Evolutionary conservation across 2,329 filamentous ascomycete genomes (phyloP).

Genomic region (Botrytis hyacinthi): DNA sequence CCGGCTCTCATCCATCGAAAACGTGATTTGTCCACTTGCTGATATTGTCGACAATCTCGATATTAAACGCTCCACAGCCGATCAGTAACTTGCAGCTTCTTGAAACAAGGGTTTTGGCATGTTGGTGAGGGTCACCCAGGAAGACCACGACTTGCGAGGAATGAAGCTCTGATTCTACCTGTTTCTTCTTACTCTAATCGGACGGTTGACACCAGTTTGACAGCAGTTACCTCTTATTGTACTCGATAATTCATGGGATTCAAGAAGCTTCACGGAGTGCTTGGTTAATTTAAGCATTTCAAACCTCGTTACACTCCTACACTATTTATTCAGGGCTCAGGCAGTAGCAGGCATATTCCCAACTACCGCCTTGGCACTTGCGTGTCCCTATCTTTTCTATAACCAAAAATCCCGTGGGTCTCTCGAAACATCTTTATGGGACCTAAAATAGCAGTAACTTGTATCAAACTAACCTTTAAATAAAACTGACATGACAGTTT

Average conservation of each 20-base stretch:
- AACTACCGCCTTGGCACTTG: conserved; percentile 14
- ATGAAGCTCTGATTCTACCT: neutral
- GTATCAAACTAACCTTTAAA: neutral
- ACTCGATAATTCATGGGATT: neutral
- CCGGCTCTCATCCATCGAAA: neutral
- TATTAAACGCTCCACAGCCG: neutral
- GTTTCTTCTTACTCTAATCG: neutral
- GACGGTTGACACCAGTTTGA: too few species aligned
- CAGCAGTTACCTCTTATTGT: neutral
- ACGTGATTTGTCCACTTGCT: neutral
- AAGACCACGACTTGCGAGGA: neutral
- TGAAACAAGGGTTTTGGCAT: neutral
- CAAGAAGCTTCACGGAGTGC: neutral
- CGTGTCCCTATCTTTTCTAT: neutral
- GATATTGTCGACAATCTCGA: neutral
- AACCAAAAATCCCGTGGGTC: neutral
- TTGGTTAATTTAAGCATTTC: neutral
- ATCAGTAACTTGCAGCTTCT: neutral
- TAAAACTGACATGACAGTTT: neutral
- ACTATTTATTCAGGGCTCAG: neutral
- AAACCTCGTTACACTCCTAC: neutral
- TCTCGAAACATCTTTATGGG: neutral
- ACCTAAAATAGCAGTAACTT: neutral
- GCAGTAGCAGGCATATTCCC: neutral
- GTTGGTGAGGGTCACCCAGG: neutral